These are phyloP conservation scores for Ogataea nakhonphanomensis DNA, from an alignment of 805 yeast species.

Conservation along the genomic window DNA sequence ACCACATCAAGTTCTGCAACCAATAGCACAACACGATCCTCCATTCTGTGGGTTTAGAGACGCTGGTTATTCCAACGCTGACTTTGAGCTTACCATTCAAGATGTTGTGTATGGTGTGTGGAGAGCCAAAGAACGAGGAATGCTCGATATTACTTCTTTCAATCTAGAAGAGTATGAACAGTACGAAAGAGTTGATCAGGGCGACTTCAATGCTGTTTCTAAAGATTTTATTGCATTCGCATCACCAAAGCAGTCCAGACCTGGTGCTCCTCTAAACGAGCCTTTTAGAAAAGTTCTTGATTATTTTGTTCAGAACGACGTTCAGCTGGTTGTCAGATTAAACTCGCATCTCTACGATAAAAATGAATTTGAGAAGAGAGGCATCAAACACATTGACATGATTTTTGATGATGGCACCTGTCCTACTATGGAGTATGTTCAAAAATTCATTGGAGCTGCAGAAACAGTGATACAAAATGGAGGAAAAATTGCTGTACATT, in stretches of 20 bases:
- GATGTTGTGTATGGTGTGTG: conserved; percentile 95
- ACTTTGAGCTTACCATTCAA: conserved; percentile 88
- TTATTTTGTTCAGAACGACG: conserved; percentile 69
- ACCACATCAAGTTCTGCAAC: conserved; percentile 95
- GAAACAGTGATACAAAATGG: conserved; percentile 82
- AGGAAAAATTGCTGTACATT: conserved; percentile 97
- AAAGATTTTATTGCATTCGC: conserved; percentile 98
- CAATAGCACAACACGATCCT: conserved; percentile 85
- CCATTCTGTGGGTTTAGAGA: conserved; percentile 95
- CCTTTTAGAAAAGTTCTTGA: conserved; percentile 79
- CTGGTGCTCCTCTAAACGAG: conserved; percentile 56
- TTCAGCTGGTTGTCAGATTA: conserved; percentile 84
- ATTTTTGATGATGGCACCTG: conserved; percentile 98
- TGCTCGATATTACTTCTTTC: conserved; percentile 81
- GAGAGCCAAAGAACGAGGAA: conserved; percentile 92
- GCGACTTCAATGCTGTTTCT: conserved; percentile 88
- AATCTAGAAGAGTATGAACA: conserved; percentile 92
- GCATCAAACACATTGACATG: conserved; percentile 90
- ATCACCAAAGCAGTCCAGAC: conserved; percentile 74
- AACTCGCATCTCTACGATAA: conserved; percentile 90
- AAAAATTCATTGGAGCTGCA: conserved; percentile 91
- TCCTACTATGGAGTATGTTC: conserved; percentile 90
- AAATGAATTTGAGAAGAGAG: conserved; percentile 74
- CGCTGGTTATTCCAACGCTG: conserved; percentile 96
- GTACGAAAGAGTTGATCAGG: conserved; percentile 94